phyloP scores from a whole-genome alignment of 148 eudicot genomes.

The Vaccinium corymbosum region DNA sequence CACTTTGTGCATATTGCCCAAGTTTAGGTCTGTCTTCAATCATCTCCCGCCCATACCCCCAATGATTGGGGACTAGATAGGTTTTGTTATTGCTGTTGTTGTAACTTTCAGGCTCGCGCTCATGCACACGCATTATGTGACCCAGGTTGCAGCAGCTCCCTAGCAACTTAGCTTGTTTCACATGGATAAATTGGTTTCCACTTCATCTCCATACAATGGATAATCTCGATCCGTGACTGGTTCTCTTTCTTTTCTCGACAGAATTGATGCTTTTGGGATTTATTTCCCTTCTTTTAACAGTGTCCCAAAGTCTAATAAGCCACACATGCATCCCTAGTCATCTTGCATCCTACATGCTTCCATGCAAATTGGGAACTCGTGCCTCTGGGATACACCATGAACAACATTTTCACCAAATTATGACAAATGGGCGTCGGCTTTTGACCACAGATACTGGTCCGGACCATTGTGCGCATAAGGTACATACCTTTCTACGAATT shows the following conservation, averaged over 20 bases:
- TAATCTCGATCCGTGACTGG: not conserved
- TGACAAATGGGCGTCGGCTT: constrained; percentile 45
- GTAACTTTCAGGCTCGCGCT: not conserved
- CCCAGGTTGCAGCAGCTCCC: not conserved
- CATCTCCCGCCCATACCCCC: too few species aligned
- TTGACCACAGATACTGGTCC: constrained; percentile 36
- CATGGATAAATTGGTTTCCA: not conserved
- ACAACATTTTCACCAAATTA: constrained; percentile 14
- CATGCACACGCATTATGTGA: not conserved
- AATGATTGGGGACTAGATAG: too few species aligned
- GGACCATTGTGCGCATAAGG: constrained; percentile 37
- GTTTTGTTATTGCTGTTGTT: not conserved
- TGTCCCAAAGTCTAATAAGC: constrained; percentile 62
- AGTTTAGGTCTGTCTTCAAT: too few species aligned
- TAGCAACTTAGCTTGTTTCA: constrained; percentile 4
- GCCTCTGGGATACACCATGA: constrained; percentile 14
- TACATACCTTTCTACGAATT: not conserved
- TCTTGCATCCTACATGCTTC: constrained; percentile 68
- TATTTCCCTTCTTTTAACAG: constrained; percentile 74
- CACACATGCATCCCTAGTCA: constrained; percentile 58
- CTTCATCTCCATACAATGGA: not conserved
- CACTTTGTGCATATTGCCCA: too few species aligned
- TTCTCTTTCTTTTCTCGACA: constrained; percentile 24
- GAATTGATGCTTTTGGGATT: constrained; percentile 98
- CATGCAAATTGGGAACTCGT: constrained; percentile 43